Conservation (phyloP, 176 grass and related monocot genomes). For the Aegilops tauschii region DNA sequence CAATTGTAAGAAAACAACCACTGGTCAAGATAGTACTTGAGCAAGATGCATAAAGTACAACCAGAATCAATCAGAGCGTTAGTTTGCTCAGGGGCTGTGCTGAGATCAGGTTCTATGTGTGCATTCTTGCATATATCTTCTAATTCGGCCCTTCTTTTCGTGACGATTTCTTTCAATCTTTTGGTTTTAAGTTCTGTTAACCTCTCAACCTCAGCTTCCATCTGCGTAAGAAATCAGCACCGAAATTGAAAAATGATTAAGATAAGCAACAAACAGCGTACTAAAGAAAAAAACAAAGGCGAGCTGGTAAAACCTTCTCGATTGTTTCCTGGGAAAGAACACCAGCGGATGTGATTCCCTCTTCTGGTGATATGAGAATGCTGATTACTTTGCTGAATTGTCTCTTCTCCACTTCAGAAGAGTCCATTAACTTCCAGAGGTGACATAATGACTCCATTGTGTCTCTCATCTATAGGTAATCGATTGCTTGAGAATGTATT, state of each 20-base stretch:
- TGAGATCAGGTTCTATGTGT: conserved; percentile 87
- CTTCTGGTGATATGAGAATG: conserved; percentile 61
- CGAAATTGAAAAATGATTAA: background rate
- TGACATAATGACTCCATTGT: conserved; percentile 75
- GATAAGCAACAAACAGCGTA: background rate
- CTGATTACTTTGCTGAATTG: conserved; percentile 61
- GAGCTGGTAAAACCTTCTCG: conserved; percentile 57
- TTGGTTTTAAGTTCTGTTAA: conserved; percentile 79
- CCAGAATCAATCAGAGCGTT: conserved; percentile 85
- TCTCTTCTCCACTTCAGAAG: conserved; percentile 73
- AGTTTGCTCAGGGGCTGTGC: conserved; percentile 73
- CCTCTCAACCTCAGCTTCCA: conserved; percentile 69
- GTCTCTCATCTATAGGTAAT: conserved; percentile 68
- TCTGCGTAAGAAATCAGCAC: conserved; percentile 45
- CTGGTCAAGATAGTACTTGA: conserved; percentile 8
- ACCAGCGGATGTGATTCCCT: conserved; percentile 58
- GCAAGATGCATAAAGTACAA: conserved; percentile 30
- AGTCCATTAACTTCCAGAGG: conserved; percentile 95
- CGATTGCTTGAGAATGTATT: conserved; percentile 23
- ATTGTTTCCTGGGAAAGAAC: conserved; percentile 74
- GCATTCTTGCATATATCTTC: conserved; percentile 87
- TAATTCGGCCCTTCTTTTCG: conserved; percentile 76
- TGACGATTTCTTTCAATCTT: conserved; percentile 82
- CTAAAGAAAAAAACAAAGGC: conserved; percentile 8
- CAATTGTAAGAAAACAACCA: conserved; percentile 9